Percentiles rank a stretch among this genome's conserved stretches.
These are phyloP conservation scores for Kwoniella sp. DNA, from an alignment of 768 basidiomycete species.

Conservation along the genomic window DNA sequence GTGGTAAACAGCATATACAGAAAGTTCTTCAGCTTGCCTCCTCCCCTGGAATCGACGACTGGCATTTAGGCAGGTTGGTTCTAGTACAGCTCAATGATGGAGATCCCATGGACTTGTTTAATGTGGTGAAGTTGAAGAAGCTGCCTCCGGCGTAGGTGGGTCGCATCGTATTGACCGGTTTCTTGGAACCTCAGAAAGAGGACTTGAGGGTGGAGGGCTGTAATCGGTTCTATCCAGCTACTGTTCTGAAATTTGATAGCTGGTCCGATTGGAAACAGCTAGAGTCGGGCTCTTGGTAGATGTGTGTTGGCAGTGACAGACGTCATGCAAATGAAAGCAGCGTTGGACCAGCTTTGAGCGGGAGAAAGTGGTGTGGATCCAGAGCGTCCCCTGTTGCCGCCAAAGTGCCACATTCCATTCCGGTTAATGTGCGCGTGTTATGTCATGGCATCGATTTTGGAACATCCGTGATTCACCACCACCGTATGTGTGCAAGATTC, in stretches of 20 bases:
- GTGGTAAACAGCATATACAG: not conserved
- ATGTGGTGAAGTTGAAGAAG: not conserved
- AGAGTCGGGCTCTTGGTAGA: not conserved
- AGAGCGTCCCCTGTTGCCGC: no score
- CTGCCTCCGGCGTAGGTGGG: not conserved
- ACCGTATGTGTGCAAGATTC: not conserved
- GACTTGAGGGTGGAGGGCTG: not conserved
- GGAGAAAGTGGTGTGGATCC: no score
- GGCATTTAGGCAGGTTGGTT: slow-evolving; percentile 5
- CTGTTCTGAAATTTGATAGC: not conserved
- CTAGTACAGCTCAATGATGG: not conserved
- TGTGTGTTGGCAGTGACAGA: no score
- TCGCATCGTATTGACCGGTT: not conserved
- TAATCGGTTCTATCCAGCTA: not conserved
- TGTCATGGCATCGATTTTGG: not conserved
- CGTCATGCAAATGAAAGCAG: no score
- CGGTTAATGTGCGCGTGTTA: not conserved
- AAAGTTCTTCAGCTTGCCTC: not conserved
- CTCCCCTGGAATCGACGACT: not conserved
- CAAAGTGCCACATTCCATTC: slow-evolving; percentile 1
- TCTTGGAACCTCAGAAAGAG: not conserved
- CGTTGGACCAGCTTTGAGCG: no score
- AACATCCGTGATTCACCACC: not conserved
- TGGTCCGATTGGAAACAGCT: not conserved
- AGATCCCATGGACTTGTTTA: not conserved